Percentiles rank a stretch among this genome's conserved stretches.
Conservation (phyloP, 1,139 yeast genomes). For the Saccharomyces uvarum region DNA sequence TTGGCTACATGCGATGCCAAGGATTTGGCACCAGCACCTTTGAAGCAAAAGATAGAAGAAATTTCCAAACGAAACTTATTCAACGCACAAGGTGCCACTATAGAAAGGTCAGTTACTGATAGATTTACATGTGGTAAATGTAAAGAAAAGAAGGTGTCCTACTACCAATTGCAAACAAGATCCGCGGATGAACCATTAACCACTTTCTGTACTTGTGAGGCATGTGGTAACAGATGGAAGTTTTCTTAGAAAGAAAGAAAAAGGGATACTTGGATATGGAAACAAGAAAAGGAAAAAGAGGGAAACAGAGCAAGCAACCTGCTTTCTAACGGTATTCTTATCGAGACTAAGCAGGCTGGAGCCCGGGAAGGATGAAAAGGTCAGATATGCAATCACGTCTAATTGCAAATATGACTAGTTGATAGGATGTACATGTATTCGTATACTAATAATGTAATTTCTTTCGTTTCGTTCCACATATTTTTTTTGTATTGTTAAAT, state of each 20-base stretch:
- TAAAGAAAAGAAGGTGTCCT: conserved; percentile 91
- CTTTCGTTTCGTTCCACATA: neutral
- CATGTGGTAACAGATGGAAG: conserved; percentile 97
- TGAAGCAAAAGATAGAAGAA: conserved; percentile 78
- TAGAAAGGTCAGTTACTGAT: conserved; percentile 92
- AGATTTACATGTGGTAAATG: conserved; percentile 96
- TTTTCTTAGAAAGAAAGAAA: conserved; percentile 45
- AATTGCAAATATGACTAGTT: neutral
- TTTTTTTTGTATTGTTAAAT: neutral
- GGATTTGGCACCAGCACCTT: conserved; percentile 88
- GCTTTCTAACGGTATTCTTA: neutral
- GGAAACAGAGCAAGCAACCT: conserved; percentile 1
- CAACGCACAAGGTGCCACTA: conserved; percentile 98
- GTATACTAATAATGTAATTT: neutral
- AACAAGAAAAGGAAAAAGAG: neutral
- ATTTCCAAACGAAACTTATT: conserved; percentile 82
- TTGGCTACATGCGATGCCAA: conserved; percentile 79
- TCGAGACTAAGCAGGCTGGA: neutral
- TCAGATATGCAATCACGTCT: neutral
- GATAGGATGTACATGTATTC: neutral
- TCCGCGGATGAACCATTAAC: conserved; percentile 98
- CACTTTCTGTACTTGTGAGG: conserved; percentile 94
- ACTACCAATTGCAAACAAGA: conserved; percentile 95
- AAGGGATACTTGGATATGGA: conserved; percentile 2
- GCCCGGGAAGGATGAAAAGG: neutral